Evolutionary conservation across 2,329 filamentous ascomycete species (phyloP).

Genomic region (Alternaria incomplexa): DNA sequence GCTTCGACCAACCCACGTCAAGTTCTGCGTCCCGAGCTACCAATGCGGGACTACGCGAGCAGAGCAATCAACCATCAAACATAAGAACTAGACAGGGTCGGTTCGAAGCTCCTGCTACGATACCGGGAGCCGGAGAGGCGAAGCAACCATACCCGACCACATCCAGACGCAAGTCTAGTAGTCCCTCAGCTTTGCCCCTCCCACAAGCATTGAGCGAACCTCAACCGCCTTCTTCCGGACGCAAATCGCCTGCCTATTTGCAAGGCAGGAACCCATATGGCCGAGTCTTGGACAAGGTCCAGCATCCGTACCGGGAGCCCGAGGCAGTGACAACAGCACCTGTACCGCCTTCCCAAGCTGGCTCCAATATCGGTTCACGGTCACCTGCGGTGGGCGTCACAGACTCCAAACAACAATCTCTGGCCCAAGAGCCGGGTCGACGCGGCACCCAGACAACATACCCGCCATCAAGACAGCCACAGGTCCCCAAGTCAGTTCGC

Average conservation of each 20-base stretch:
- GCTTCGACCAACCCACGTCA: constrained; percentile 25
- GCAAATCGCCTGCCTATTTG: constrained; percentile 36
- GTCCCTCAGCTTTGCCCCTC: constrained; percentile 9
- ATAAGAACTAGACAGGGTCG: constrained; percentile 18
- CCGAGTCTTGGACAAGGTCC: constrained; percentile 30
- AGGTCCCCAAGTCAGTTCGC: constrained; percentile 29
- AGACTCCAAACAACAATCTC: constrained; percentile 26
- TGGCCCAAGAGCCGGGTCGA: not conserved
- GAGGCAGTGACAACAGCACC: not conserved
- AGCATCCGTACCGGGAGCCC: constrained; percentile 28
- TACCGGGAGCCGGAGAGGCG: constrained; percentile 2
- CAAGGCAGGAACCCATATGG: constrained; percentile 43
- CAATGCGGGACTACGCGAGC: constrained; percentile 17
- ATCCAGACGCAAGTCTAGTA: constrained; percentile 10
- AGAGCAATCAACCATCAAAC: constrained; percentile 12
- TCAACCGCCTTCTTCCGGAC: constrained; percentile 10
- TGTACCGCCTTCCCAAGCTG: constrained; percentile 28
- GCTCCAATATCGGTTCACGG: constrained; percentile 25
- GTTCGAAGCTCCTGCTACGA: constrained; percentile 8
- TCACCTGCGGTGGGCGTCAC: constrained; percentile 24
- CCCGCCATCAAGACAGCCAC: constrained; percentile 14
- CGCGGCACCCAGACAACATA: constrained; percentile 8
- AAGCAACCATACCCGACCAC: constrained; percentile 10
- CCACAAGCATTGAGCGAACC: constrained; percentile 8
- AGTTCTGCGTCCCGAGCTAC: constrained; percentile 22